Evolutionary conservation across 176 grass and related monocot genomes (phyloP).

Genomic region (Raddia guianensis): DNA sequence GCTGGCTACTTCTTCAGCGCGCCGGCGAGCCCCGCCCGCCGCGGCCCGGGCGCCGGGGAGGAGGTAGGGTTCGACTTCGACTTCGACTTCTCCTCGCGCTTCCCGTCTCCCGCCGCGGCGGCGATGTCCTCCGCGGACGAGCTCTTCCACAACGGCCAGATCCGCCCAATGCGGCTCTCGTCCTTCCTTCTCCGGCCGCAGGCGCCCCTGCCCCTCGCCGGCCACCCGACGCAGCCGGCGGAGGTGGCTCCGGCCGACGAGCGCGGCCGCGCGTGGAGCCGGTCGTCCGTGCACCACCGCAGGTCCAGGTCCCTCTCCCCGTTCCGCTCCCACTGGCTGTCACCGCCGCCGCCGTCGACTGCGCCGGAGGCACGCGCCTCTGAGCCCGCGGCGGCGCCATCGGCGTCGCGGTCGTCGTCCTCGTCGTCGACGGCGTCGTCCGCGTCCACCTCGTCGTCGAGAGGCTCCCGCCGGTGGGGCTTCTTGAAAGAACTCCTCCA

Average conservation of each 20-base stretch:
- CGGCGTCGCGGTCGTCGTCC: slow-evolving; percentile 40
- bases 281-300: slow-evolving; percentile 61
- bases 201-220: slow-evolving; percentile 32
- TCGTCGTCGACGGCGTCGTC: slow-evolving; percentile 56
- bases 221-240: background rate
- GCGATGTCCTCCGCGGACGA: slow-evolving; percentile 85
- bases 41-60: background rate
- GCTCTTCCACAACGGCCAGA: slow-evolving; percentile 89
- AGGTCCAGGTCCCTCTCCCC: slow-evolving; percentile 66
- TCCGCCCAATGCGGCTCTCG: slow-evolving; percentile 57
- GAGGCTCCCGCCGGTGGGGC: slow-evolving; percentile 55
- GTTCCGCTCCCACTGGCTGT: slow-evolving; percentile 44
- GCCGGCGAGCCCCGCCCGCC: slow-evolving; percentile 70
- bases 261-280: slow-evolving; percentile 43
- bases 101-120: slow-evolving; percentile 28
- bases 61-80: slow-evolving; percentile 54
- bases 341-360: slow-evolving; percentile 5
- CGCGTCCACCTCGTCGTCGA: slow-evolving; percentile 44
- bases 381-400: background rate
- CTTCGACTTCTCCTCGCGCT: slow-evolving; percentile 46
- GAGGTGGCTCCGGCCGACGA: background rate
- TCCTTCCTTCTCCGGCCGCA: slow-evolving; percentile 53
- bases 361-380: background rate
- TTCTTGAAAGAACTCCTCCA: slow-evolving; percentile 76
- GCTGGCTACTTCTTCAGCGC: slow-evolving; percentile 71